A percentile compares a stretch with the other conserved stretches of the same genome.
Evolutionary conservation across 805 yeast species (phyloP).

Genomic region (Candida arabinofermentans): DNA sequence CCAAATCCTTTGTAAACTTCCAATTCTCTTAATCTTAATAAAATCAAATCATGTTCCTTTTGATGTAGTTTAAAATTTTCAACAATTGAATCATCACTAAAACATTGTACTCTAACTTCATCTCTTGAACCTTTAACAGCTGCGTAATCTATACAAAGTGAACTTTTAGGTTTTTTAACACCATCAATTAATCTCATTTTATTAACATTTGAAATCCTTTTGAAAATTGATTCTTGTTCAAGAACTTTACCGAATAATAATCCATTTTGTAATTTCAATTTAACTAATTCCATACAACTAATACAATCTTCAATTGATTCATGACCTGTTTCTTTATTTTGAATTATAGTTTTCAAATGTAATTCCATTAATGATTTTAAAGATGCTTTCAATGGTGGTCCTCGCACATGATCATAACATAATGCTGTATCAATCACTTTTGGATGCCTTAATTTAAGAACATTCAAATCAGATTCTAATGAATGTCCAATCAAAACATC

Average conservation of each 20-base stretch:
- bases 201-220: constrained; percentile 29
- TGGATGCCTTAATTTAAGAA: constrained; percentile 67
- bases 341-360: constrained; percentile 57
- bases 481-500: constrained; percentile 90
- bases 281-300: constrained; percentile 74
- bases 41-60: constrained; percentile 42
- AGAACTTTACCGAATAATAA: constrained; percentile 53
- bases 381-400: constrained; percentile 78
- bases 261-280: constrained; percentile 68
- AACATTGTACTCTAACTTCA: constrained; percentile 39
- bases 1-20: constrained; percentile 37
- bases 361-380: constrained; percentile 63
- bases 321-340: constrained; percentile 66
- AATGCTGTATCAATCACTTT: constrained; percentile 76
- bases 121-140: constrained; percentile 2
- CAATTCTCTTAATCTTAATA: constrained; percentile 56
- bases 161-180: constrained; percentile 24
- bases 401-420: constrained; percentile 73
- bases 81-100: constrained; percentile 58
- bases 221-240: constrained; percentile 40
- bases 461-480: constrained; percentile 74
- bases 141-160: constrained; percentile 23
- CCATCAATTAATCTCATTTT: constrained; percentile 21
- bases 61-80: constrained; percentile 36
- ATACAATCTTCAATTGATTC: constrained; percentile 82